phyloP scores from a whole-genome alignment of 805 yeast species.

The Cyberlindnera euphorbiae region DNA sequence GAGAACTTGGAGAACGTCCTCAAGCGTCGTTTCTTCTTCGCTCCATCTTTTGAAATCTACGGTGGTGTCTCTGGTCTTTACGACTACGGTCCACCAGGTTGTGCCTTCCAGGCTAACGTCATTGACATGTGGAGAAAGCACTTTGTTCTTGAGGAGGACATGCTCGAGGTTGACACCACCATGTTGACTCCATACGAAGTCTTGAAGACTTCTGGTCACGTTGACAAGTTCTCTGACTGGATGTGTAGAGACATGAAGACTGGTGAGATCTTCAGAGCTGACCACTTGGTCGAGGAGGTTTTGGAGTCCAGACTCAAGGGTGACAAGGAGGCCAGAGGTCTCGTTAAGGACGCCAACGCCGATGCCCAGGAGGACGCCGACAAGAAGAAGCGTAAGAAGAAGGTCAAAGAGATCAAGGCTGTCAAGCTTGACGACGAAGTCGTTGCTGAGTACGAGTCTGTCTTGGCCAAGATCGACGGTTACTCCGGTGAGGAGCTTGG shows the following conservation, averaged over 20 bases:
- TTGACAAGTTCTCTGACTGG: conserved; percentile 98
- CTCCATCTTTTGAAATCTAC: conserved; percentile 95
- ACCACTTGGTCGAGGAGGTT: conserved; percentile 96
- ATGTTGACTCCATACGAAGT: conserved; percentile 98
- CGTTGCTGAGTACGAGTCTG: conserved; percentile 75
- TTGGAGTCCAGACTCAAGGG: conserved; percentile 95
- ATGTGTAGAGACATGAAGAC: conserved; percentile 95
- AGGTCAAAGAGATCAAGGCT: conserved; percentile 91
- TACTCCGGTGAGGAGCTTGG: conserved; percentile 91
- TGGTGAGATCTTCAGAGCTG: conserved; percentile 98
- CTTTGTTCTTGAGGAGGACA: conserved; percentile 94
- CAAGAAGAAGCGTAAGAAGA: conserved; percentile 91
- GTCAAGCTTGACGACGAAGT: conserved; percentile 78
- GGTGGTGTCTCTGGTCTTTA: conserved; percentile 98
- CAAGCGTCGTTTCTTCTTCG: conserved; percentile 94
- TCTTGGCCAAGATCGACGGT: conserved; percentile 93
- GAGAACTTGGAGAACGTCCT: conserved; percentile 86
- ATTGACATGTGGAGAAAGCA: conserved; percentile 97
- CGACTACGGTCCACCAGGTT: conserved; percentile 99
- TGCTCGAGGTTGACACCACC: conserved; percentile 97
- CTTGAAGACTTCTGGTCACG: conserved; percentile 97
- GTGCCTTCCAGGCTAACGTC: conserved; percentile 95
- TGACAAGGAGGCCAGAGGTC: conserved; percentile 94
- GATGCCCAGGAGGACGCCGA: conserved; percentile 68
- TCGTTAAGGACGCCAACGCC: conserved; percentile 44